Evolutionary conservation across 23 red algal species (phyloP).

Genomic region (Gracilariopsis chorda): DNA sequence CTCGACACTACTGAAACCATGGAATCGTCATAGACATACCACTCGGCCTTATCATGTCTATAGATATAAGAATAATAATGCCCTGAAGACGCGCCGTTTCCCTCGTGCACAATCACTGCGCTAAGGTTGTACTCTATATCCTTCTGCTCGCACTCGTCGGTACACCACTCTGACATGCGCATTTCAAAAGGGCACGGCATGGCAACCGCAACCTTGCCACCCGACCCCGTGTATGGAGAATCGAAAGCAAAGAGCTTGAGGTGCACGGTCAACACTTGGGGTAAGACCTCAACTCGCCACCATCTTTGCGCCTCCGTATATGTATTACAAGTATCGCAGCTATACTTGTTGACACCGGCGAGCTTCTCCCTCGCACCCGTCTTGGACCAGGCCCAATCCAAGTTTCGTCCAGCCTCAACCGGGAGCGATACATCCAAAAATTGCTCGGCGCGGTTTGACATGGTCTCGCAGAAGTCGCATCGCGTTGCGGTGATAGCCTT

Average conservation of each 20-base stretch:
- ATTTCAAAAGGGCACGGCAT: conserved; percentile 65
- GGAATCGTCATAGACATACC: conserved; percentile 74
- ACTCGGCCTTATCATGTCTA: conserved; percentile 17
- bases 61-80: conserved; percentile 83
- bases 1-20: conserved; percentile 18
- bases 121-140: conserved; percentile 64
- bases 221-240: conserved; percentile 15
- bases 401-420: conserved; percentile 34
- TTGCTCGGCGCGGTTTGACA: conserved; percentile 34
- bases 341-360: conserved; percentile 63
- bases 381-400: conserved; percentile 48
- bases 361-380: conserved; percentile 56
- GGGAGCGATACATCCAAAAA: conserved; percentile 84
- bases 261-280: conserved; percentile 69
- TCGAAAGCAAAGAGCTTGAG: conserved; percentile 80
- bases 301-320: conserved; percentile 71
- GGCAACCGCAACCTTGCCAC: conserved; percentile 61
- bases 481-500: conserved; percentile 61
- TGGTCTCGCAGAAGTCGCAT: conserved; percentile 58
- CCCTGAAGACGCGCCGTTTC: conserved; percentile 50
- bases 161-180: conserved; percentile 53
- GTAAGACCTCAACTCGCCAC: conserved; percentile 51
- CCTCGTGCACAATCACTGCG: conserved; percentile 80
- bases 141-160: conserved; percentile 15
- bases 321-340: conserved; percentile 64